Conservation (phyloP, 345 rosid species). For the Eucalyptus melliodora region DNA sequence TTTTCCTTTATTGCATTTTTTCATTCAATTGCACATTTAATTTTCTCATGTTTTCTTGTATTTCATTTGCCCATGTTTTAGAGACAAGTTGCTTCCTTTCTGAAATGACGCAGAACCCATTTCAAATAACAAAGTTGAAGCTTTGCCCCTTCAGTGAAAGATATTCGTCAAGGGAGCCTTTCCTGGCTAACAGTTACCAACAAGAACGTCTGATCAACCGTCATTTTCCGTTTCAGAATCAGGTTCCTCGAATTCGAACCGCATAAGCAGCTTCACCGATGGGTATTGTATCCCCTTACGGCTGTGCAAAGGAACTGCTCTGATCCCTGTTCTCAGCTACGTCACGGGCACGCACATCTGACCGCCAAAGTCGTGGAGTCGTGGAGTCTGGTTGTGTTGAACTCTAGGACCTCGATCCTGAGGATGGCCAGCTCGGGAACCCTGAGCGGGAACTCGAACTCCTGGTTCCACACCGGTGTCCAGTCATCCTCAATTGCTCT, state of each 20-base stretch:
- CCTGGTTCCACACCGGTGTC: conserved; percentile 36
- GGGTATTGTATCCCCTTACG: conserved; percentile 8
- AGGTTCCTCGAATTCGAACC: conserved; percentile 1
- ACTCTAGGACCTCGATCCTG: conserved; percentile 27
- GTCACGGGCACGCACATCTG: conserved; percentile 27
- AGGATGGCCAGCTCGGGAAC: conserved; percentile 50
- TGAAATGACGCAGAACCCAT: too few relatives aligned
- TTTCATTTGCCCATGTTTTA: too few relatives aligned
- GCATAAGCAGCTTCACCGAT: conserved; percentile 18
- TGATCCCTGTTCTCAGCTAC: conserved; percentile 26
- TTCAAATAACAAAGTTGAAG: too few relatives aligned
- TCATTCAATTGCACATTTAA: too few relatives aligned
- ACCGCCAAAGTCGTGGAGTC: conserved; percentile 47
- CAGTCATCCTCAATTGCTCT: conserved; percentile 17
- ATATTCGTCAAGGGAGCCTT: too few relatives aligned
- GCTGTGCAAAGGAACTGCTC: conserved; percentile 15
- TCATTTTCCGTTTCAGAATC: too few relatives aligned
- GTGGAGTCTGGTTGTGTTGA: conserved; percentile 7
- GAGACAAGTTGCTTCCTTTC: too few relatives aligned
- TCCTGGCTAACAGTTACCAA: too few relatives aligned
- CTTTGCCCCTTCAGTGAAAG: too few relatives aligned
- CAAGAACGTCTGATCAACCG: too few relatives aligned
- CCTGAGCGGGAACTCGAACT: conserved; percentile 21
- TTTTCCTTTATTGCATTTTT: too few relatives aligned
- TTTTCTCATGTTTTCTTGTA: too few relatives aligned